Evolutionary conservation across 345 rosid genomes (phyloP).

Genomic region (Brassica cretica): DNA sequence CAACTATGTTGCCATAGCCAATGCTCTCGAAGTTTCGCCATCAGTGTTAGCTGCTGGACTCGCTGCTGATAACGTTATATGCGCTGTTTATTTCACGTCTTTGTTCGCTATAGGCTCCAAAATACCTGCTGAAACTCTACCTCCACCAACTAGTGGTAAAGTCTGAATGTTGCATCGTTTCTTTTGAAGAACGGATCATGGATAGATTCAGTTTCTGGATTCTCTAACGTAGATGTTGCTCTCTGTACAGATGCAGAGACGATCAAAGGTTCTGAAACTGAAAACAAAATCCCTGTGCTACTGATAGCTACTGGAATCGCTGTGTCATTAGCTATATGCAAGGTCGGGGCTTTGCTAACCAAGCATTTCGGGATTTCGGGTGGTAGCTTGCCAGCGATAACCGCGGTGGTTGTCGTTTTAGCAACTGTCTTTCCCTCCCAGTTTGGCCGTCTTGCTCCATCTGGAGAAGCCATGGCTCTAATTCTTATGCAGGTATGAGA

Average conservation of each 20-base stretch:
- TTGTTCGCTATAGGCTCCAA: constrained; percentile 84
- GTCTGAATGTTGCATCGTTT: background rate
- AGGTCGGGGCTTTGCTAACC: constrained; percentile 50
- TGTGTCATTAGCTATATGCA: constrained; percentile 82
- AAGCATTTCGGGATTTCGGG: constrained; percentile 65
- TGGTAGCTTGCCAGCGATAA: constrained; percentile 78
- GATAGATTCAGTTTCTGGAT: background rate
- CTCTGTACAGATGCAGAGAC: constrained; percentile 44
- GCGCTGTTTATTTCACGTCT: constrained; percentile 74
- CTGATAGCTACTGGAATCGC: constrained; percentile 68
- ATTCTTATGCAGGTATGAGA: constrained; percentile 80
- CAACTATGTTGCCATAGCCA: constrained; percentile 80
- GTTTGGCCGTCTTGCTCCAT: constrained; percentile 70
- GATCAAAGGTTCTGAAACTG: constrained; percentile 41
- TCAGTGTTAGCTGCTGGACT: constrained; percentile 80
- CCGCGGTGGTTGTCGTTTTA: constrained; percentile 68
- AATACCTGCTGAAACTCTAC: constrained; percentile 62
- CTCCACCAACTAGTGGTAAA: constrained; percentile 49
- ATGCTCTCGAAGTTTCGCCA: constrained; percentile 66
- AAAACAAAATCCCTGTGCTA: constrained; percentile 59
- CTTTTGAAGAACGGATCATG: background rate
- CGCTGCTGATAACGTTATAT: constrained; percentile 92
- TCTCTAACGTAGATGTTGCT: constrained; percentile 6
- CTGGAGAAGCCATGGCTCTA: constrained; percentile 89
- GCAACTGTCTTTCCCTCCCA: constrained; percentile 73